Conservation (phyloP, 176 grass and related monocot species). For the Saccharum spontaneum region DNA sequence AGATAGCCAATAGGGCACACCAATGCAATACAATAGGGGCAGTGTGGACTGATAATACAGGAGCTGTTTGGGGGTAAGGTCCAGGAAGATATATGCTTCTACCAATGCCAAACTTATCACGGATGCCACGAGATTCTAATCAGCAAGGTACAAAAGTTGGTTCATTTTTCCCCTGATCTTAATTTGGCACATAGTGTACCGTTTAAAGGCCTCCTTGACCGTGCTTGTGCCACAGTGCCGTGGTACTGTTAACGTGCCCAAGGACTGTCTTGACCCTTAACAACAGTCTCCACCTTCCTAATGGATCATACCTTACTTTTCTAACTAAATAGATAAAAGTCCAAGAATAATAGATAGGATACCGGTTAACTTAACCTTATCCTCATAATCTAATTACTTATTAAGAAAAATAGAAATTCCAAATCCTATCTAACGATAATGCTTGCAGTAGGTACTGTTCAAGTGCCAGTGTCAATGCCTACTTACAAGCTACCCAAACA, state of each 20-base stretch:
- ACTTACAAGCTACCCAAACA: neutral
- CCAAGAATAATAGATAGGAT: neutral
- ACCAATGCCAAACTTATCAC: neutral
- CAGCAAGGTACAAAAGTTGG: neutral
- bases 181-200: neutral
- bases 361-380: neutral
- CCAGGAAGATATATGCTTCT: neutral
- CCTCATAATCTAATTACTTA: neutral
- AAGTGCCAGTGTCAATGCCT: neutral
- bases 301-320: neutral
- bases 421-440: neutral
- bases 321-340: slow-evolving; percentile 2
- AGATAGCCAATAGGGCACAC: neutral
- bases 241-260: neutral
- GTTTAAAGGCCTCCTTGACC: neutral
- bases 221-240: neutral
- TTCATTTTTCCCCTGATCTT: neutral
- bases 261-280: neutral
- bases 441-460: neutral
- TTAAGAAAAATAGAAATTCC: neutral
- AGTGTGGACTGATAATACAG: neutral
- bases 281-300: neutral
- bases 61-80: neutral
- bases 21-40: neutral
- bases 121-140: neutral